Conservation (phyloP, 2,329 filamentous ascomycete species). For the Fusarium subglutinans region DNA sequence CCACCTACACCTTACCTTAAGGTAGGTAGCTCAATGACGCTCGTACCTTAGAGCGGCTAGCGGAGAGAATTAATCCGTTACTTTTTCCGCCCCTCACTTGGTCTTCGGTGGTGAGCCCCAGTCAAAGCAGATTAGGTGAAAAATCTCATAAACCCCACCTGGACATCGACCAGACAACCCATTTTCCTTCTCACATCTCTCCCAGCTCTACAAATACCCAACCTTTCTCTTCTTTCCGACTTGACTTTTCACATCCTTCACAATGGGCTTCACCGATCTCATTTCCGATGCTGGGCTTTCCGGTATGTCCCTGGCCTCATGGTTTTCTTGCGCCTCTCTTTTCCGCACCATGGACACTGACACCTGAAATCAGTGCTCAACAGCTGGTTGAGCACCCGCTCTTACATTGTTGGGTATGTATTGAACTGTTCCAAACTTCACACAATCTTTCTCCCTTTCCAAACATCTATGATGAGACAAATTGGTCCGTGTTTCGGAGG, state of each 20-base stretch:
- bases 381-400: slow-evolving; percentile 77
- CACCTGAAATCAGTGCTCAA: slow-evolving; percentile 67
- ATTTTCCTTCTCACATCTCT: slow-evolving; percentile 45
- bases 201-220: slow-evolving; percentile 45
- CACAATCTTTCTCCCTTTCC: neutral
- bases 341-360: slow-evolving; percentile 46
- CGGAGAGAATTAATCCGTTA: slow-evolving; percentile 24
- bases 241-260: slow-evolving; percentile 47
- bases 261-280: slow-evolving; percentile 77
- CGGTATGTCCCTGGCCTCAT: slow-evolving; percentile 47
- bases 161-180: slow-evolving; percentile 51
- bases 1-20: neutral
- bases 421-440: neutral
- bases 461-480: slow-evolving; percentile 73
- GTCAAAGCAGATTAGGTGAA: slow-evolving; percentile 46
- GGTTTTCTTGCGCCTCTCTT: slow-evolving; percentile 39
- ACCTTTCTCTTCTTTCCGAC: slow-evolving; percentile 37
- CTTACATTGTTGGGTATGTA: slow-evolving; percentile 85
- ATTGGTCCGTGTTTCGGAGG: slow-evolving; percentile 97
- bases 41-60: neutral
- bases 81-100: slow-evolving; percentile 10
- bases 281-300: slow-evolving; percentile 70
- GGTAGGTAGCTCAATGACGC: slow-evolving; percentile 16
- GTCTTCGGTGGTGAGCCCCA: slow-evolving; percentile 20
- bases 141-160: slow-evolving; percentile 55